Base-by-base conservation (phyloP, 2,329 filamentous ascomycete genomes). In the Fusarium ambrosium region DNA sequence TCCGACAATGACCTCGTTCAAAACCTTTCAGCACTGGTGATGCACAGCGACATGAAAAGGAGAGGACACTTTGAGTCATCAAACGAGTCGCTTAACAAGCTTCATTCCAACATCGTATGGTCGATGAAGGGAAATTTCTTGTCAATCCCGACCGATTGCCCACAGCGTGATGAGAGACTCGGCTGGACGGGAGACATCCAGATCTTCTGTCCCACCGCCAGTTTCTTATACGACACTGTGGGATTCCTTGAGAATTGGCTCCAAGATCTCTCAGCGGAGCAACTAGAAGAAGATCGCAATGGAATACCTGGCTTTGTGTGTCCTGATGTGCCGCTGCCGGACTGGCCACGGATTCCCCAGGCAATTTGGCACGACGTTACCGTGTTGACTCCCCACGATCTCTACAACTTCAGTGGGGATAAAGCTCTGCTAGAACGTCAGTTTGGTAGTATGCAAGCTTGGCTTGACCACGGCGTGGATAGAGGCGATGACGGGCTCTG, bases 221-320 rank as follows among this genome's bases (percentile, higher is more conserved):
- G 51, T 32, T 55, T 55, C 29, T 20, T 55, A 8, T 55, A 55
- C 11, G 51, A 55, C 3, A 55, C 51, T 7, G 27, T 76, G 81
- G 14, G 81, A 81, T 48, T 91, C 89, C 89, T 80, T 88, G n/a
- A 80, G 84, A 51, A 32, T 41, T 69, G 66, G 66, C 61, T 64
- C 2, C 27, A 69, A 11, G 66, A 69, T n/a, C 27, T 69, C 7
- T 29, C 41, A 1, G 32, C 41, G 4, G 66, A 65, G 32, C 61
- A 64, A 36, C 6, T 60, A 9, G 27, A 48, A 9, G n/a, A 27
- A 5, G 66, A 36, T 2, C 45, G n/a, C 1, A 20, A 29, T 14
- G 58, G 34, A 10, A 48, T 67, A 6, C 48, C 53, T 2, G 58
- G 58, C 2, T 29, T 59, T 2, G 51, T 64, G 20, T 51, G 51